Evolutionary conservation across 169 alveolate genomes (phyloP).

Genomic region (Plasmodium malariae): DNA sequence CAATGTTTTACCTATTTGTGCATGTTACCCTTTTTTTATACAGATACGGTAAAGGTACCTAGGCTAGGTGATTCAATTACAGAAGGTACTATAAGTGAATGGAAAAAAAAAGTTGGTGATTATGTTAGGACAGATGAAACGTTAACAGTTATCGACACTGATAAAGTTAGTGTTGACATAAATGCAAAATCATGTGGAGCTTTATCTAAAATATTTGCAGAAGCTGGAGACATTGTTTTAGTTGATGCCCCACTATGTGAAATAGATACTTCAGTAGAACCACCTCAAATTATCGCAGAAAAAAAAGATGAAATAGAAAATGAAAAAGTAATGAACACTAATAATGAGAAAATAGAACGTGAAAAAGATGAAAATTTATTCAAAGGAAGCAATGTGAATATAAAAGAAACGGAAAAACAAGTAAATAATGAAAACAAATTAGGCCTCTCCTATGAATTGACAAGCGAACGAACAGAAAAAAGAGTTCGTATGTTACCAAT

Average conservation of each 20-base stretch:
- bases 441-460: conserved; percentile 58
- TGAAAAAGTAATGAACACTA: conserved; percentile 28
- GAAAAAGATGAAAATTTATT: not conserved
- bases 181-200: conserved; percentile 87
- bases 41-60: conserved; percentile 85
- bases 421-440: conserved; percentile 51
- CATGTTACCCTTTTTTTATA: not conserved
- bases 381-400: conserved; percentile 26
- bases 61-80: conserved; percentile 91
- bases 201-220: conserved; percentile 64
- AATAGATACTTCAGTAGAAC: conserved; percentile 87
- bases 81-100: conserved; percentile 88
- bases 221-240: conserved; percentile 90
- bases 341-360: conserved; percentile 49
- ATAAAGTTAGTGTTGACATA: conserved; percentile 95
- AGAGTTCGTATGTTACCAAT: conserved; percentile 94
- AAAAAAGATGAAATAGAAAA: conserved; percentile 3
- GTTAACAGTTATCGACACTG: conserved; percentile 95
- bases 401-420: conserved; percentile 30
- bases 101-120: conserved; percentile 92
- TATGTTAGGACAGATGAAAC: conserved; percentile 92
- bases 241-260: conserved; percentile 92
- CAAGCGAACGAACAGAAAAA: conserved; percentile 79
- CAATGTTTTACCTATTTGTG: not conserved
- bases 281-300: conserved; percentile 44